Base-by-base conservation (phyloP, 495 filamentous ascomycete species). In the Achaetomiella virescens region DNA sequence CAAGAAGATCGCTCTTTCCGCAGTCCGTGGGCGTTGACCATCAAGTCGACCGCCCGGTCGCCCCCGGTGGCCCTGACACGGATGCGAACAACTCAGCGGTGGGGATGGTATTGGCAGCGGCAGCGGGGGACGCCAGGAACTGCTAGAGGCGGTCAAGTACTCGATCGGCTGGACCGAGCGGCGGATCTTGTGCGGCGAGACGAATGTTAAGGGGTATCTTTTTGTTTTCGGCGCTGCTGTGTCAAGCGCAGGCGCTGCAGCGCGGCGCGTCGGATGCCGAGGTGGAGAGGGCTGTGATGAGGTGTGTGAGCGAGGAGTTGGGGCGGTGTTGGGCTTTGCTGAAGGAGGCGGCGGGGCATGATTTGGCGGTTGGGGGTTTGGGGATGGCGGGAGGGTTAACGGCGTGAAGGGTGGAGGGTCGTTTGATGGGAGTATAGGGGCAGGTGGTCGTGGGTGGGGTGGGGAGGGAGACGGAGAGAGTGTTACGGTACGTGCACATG, bases 121-220 rank as follows among this genome's bases (percentile, higher is more conserved):
- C n/a, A n/a, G n/a, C n/a, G n/a, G 6, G 66, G 57, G 8, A 66
- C 72, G 4, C 69, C 72, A 10, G 37, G 79, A 83, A 37, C 65
- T 86, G 6, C 50, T 81, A 1, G 60, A 75, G 1, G 69, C 79
- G 0, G 21, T 83, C 1, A 66, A 73, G 10, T 76, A 80, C 27
- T 68, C 75, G 0, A 75, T 76, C 25, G 52, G 46, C 1, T 81
- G 77, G 77, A 45, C 41, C 0, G 63, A 76, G 61, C 62, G 64
- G 9, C 67, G 68, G 36, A 74, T 84, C 6, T 56, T 70, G 40
- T 70, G 70, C 0, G 83, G 82, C 2, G 80, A 84, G 59, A 81
- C 77, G 0, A 84, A 80, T 58, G 67, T 79, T 18, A 84, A 84
- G 58, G 78, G 75, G 0, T 75, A 78, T 38, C n/a, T 45, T 84